Evolutionary conservation across 345 rosid genomes (phyloP).

Genomic region (Aquilaria yunnanensis): DNA sequence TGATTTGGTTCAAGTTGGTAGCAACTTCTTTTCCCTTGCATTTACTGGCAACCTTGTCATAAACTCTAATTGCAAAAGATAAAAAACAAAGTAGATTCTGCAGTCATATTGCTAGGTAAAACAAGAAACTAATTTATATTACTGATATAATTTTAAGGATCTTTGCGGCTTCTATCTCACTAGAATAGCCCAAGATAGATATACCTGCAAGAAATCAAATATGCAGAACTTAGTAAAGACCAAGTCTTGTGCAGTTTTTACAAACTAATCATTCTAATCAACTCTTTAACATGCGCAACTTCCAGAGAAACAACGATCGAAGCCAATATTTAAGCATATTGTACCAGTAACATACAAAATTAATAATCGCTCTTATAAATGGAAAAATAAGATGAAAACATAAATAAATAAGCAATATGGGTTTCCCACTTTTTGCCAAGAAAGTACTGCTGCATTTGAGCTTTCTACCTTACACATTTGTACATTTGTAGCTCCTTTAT

Average conservation of each 20-base stretch:
- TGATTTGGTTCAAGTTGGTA: constrained; percentile 70
- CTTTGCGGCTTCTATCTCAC: constrained; percentile 97
- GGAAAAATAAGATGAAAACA: background rate
- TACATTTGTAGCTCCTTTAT: constrained; percentile 66
- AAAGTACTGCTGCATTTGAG: constrained; percentile 65
- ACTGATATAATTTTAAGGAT: constrained; percentile 18
- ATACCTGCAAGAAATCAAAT: constrained; percentile 61
- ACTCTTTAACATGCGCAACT: constrained; percentile 4
- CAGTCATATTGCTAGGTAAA: background rate
- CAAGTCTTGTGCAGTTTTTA: constrained; percentile 11
- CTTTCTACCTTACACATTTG: constrained; percentile 77
- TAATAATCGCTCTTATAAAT: background rate
- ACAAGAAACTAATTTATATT: background rate
- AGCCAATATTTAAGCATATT: background rate
- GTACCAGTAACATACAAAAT: background rate
- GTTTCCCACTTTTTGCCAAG: constrained; percentile 66
- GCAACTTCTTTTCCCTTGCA: constrained; percentile 89
- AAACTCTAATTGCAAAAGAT: constrained; percentile 50
- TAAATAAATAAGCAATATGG: background rate
- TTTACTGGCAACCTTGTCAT: constrained; percentile 88
- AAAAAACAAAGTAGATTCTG: constrained; percentile 1
- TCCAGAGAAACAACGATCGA: background rate
- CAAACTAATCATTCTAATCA: constrained; percentile 8
- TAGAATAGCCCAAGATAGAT: constrained; percentile 88
- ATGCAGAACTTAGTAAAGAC: constrained; percentile 21